A percentile compares a stretch with the other conserved stretches of the same genome.
Evolutionary conservation across 306 rosid genomes (phyloP).

Genomic region (Fragaria iinumae): DNA sequence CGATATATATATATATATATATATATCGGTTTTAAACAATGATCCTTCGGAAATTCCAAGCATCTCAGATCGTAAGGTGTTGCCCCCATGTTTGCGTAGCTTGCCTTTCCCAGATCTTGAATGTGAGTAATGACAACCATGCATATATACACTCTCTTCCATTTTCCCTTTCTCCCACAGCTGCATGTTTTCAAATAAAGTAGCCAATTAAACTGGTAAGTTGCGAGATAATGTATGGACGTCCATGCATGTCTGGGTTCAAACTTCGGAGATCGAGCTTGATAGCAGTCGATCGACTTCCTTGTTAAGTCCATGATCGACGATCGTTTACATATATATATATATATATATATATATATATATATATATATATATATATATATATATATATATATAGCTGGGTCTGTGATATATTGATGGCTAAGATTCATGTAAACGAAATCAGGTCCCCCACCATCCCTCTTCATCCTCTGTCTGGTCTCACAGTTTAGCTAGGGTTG

Average conservation of each 20-base stretch:
- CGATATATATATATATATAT: neutral
- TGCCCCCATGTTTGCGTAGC: neutral
- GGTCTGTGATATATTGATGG: neutral
- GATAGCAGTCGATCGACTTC: neutral
- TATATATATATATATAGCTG: neutral
- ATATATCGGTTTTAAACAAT: neutral
- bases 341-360: neutral
- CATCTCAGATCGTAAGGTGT: neutral
- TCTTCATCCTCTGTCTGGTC: slow-evolving; percentile 1
- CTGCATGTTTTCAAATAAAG: neutral
- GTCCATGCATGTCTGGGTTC: neutral
- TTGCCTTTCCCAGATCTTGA: neutral
- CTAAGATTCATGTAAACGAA: neutral
- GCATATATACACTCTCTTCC: neutral
- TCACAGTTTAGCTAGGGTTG: slow-evolving; percentile 3
- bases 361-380: neutral
- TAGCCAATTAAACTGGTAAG: neutral
- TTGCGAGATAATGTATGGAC: neutral
- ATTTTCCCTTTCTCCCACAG: neutral
- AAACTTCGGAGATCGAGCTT: neutral
- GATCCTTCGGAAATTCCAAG: neutral
- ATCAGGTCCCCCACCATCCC: slow-evolving; percentile 12
- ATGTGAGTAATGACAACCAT: neutral
- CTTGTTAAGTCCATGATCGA: neutral
- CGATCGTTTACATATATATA: neutral